Percentiles rank a stretch among this genome's conserved stretches.
Conservation (phyloP, 192 early-diverging fungal species). For the Oehlia diaphana region DNA sequence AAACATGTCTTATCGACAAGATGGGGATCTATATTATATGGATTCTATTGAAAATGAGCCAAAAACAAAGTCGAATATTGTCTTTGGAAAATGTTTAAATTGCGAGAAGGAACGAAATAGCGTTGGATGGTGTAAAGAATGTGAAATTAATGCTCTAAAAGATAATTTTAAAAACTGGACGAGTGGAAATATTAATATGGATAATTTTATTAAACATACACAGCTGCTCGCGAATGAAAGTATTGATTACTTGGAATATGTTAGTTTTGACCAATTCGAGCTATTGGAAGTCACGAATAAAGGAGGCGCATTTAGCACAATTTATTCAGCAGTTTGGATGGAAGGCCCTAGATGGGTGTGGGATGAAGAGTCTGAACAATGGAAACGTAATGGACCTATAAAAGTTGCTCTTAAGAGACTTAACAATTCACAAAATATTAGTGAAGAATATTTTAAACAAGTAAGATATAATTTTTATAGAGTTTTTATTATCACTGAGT, state of each 20-base stretch:
- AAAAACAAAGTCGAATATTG: too few species aligned
- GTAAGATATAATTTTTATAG: too few species aligned
- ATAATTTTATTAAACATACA: neutral
- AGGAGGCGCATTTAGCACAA: neutral
- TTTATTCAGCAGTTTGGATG: neutral
- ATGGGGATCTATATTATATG: too few species aligned
- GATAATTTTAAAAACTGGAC: neutral
- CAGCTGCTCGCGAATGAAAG: neutral
- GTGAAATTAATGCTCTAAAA: too few species aligned
- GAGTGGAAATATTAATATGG: neutral
- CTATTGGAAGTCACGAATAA: neutral
- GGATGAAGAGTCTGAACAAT: neutral
- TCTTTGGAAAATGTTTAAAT: too few species aligned
- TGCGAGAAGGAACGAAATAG: too few species aligned
- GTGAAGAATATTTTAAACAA: neutral
- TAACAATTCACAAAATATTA: neutral
- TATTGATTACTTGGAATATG: neutral
- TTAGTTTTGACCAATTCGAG: too few species aligned
- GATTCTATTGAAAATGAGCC: too few species aligned
- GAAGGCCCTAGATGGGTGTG: neutral
- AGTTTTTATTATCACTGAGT: too few species aligned
- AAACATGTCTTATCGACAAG: too few species aligned
- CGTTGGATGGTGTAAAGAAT: too few species aligned
- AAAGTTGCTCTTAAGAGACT: neutral
- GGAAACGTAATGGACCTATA: neutral